These are phyloP conservation scores for Lumnitzera littorea DNA, from an alignment of 345 rosid species.

Conservation along the genomic window DNA sequence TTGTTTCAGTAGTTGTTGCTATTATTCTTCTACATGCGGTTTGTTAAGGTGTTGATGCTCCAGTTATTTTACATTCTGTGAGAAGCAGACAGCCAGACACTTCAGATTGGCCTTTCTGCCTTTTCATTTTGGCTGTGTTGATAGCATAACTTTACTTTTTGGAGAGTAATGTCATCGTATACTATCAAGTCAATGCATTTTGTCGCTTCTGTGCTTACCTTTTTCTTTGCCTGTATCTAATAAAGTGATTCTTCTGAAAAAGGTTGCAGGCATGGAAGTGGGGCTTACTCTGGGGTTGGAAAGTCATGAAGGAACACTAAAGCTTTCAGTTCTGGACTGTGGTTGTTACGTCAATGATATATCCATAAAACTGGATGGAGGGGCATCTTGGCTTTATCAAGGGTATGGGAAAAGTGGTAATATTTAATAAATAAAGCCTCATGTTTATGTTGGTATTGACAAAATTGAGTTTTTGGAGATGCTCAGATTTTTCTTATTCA, in stretches of 20 bases:
- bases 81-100: too few relatives aligned
- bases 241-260: constrained; percentile 47
- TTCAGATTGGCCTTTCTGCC: too few relatives aligned
- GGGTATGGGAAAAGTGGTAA: constrained; percentile 42
- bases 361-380: constrained; percentile 71
- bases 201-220: constrained; percentile 18
- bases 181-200: background rate
- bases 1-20: too few relatives aligned
- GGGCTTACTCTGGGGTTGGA: constrained; percentile 81
- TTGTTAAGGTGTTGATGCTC: too few relatives aligned
- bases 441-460: background rate
- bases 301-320: constrained; percentile 64
- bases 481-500: too few relatives aligned
- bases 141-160: too few relatives aligned
- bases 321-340: constrained; percentile 56
- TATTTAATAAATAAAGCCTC: background rate
- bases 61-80: too few relatives aligned
- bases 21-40: too few relatives aligned
- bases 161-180: too few relatives aligned
- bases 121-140: too few relatives aligned
- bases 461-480: too few relatives aligned
- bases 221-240: constrained; percentile 7
- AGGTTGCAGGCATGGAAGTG: constrained; percentile 99
- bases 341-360: constrained; percentile 81
- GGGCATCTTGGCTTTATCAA: constrained; percentile 97